Evolutionary conservation across 257 asterid species (phyloP).

Genomic region (Mitragyna speciosa): DNA sequence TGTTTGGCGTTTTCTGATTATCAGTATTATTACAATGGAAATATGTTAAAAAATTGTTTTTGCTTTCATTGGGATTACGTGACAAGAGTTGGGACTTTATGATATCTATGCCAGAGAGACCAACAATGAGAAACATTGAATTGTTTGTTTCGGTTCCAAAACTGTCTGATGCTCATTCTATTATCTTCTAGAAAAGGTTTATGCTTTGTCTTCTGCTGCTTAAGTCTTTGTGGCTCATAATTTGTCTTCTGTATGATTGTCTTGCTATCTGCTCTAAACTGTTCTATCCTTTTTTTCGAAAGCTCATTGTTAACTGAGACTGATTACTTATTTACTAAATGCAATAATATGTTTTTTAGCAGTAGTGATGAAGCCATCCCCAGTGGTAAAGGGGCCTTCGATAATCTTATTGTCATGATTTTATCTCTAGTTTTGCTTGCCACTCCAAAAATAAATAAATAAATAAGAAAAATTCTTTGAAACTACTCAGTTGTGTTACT

Average conservation of each 20-base stretch:
- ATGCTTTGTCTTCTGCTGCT: neutral
- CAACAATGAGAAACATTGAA: neutral
- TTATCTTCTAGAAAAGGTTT: neutral
- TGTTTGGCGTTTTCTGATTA: conserved; percentile 1
- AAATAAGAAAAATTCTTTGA: neutral
- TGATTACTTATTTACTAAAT: neutral
- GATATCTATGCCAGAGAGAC: neutral
- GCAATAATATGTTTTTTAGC: neutral
- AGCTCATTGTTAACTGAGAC: neutral
- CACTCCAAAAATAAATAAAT: neutral
- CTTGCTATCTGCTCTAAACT: neutral
- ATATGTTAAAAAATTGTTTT: neutral
- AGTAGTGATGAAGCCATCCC: neutral
- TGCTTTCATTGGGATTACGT: neutral
- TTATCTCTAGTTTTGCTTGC: neutral
- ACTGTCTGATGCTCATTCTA: neutral
- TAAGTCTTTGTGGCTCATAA: neutral
- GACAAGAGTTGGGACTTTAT: neutral
- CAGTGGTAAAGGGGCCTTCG: neutral
- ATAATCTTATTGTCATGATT: neutral
- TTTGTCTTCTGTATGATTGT: neutral
- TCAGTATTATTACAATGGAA: neutral
- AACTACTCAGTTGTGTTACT: conserved; percentile 9
- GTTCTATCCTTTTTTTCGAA: neutral
- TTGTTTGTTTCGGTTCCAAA: neutral